Evolutionary conservation across 129 eudicot species (phyloP).

Genomic region (Rutidosis leptorrhynchoides): DNA sequence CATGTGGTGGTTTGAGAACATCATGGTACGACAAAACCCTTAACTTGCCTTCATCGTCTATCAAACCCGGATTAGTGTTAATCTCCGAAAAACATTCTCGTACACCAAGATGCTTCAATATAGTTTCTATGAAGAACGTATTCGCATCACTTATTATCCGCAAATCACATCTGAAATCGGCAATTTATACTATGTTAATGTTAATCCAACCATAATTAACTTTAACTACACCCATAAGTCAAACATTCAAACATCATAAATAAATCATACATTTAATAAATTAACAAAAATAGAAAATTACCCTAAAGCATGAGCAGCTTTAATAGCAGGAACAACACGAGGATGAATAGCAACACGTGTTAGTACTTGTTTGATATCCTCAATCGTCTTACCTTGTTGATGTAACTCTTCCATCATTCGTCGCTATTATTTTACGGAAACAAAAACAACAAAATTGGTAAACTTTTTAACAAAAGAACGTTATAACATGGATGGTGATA

Average conservation of each 20-base stretch:
- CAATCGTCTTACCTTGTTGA: conserved; percentile 50
- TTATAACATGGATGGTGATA: no score
- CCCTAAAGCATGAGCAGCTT: conserved; percentile 68
- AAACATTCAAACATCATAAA: neutral
- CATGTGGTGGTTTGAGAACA: conserved; percentile 47
- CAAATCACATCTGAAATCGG: conserved; percentile 63
- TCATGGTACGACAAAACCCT: conserved; percentile 65
- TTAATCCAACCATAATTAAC: neutral
- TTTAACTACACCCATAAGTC: neutral
- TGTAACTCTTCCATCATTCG: conserved; percentile 66
- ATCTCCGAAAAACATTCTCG: conserved; percentile 68
- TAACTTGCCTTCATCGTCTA: conserved; percentile 56
- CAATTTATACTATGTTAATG: neutral
- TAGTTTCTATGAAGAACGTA: conserved; percentile 62
- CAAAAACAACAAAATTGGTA: neutral
- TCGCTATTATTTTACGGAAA: conserved; percentile 53
- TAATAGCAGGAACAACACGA: conserved; percentile 62
- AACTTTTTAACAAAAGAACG: neutral
- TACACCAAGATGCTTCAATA: conserved; percentile 58
- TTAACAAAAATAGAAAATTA: conserved; percentile 9
- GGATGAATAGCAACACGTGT: conserved; percentile 74
- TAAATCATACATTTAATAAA: no score
- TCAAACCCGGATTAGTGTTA: conserved; percentile 64
- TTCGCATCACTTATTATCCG: conserved; percentile 89
- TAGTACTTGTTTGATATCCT: conserved; percentile 56